Evolutionary conservation across 495 filamentous ascomycete genomes (phyloP).

Genomic region (Xylaria intraflava): DNA sequence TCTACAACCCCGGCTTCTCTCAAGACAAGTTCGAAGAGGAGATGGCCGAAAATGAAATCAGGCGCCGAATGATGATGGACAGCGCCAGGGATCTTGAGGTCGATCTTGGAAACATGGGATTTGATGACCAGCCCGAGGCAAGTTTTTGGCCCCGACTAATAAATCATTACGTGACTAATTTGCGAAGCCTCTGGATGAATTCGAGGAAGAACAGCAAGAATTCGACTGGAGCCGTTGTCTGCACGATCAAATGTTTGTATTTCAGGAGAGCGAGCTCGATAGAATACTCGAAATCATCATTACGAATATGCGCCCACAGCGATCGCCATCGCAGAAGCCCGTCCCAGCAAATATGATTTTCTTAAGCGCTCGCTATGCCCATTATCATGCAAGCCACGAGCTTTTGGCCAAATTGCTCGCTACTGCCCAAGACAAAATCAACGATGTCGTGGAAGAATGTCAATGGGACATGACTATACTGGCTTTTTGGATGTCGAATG

Average conservation of each 20-base stretch:
- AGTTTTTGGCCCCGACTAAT: constrained; percentile 19
- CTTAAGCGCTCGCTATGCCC: constrained; percentile 88
- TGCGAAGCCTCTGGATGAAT: constrained; percentile 65
- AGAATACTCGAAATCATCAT: constrained; percentile 92
- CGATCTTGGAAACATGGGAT: constrained; percentile 87
- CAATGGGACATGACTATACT: constrained; percentile 99
- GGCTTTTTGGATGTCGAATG: constrained; percentile 98
- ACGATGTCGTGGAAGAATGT: constrained; percentile 83
- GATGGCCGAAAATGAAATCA: constrained; percentile 93
- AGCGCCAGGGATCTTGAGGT: constrained; percentile 97
- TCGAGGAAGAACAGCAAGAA: constrained; percentile 84
- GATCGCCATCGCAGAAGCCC: constrained; percentile 92
- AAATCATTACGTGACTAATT: constrained; percentile 6
- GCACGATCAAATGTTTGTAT: constrained; percentile 99
- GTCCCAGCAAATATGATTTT: constrained; percentile 97
- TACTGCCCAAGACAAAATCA: constrained; percentile 92
- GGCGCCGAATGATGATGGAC: constrained; percentile 99
- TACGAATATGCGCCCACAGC: constrained; percentile 95
- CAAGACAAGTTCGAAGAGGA: constrained; percentile 96
- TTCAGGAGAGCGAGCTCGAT: constrained; percentile 87
- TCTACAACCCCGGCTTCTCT: constrained; percentile 87
- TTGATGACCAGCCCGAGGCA: constrained; percentile 94
- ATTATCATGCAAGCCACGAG: constrained; percentile 88
- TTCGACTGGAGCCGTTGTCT: constrained; percentile 96
- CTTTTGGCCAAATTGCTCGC: constrained; percentile 72